Conservation (phyloP, 2,329 filamentous ascomycete species). For the Penicillium janthinellum region DNA sequence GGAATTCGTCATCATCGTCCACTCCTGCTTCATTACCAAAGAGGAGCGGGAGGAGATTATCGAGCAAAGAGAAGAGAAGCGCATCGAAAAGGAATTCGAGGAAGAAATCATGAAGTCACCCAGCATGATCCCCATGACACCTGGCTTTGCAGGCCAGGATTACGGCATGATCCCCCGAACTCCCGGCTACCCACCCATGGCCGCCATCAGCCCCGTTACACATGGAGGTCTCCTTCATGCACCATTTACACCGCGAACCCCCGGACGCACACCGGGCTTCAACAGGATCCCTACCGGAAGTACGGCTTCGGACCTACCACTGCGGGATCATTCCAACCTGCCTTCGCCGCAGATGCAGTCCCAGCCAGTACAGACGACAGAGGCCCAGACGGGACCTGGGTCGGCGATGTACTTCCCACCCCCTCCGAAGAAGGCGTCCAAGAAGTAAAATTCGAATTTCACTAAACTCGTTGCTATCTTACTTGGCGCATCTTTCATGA, state of each 20-base stretch:
- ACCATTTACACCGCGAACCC: slow-evolving; percentile 34
- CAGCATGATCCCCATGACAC: slow-evolving; percentile 35
- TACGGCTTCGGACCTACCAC: slow-evolving; percentile 42
- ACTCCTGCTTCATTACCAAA: slow-evolving; percentile 49
- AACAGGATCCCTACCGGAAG: slow-evolving; percentile 41
- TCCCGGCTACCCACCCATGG: slow-evolving; percentile 38
- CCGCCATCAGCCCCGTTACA: slow-evolving; percentile 7
- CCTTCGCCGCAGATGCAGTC: slow-evolving; percentile 26
- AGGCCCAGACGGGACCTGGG: slow-evolving; percentile 14
- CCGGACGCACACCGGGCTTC: slow-evolving; percentile 41
- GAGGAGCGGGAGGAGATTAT: slow-evolving; percentile 39
- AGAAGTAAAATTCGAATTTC: slow-evolving; percentile 18
- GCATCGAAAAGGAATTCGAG: slow-evolving; percentile 44
- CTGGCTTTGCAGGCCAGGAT: slow-evolving; percentile 24
- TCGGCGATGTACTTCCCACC: slow-evolving; percentile 47
- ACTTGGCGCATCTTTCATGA: slow-evolving; percentile 7
- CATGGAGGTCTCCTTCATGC: slow-evolving; percentile 15
- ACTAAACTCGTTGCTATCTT: neutral
- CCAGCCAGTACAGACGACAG: slow-evolving; percentile 23
- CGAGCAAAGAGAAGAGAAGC: slow-evolving; percentile 40
- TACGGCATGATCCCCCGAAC: slow-evolving; percentile 24
- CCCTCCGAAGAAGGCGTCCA: slow-evolving; percentile 44
- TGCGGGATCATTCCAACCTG: slow-evolving; percentile 38
- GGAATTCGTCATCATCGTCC: slow-evolving; percentile 52
- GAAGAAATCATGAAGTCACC: slow-evolving; percentile 45